Evolutionary conservation across 441 rosid genomes (phyloP).

Genomic region (Pelargonium cotyledonis): DNA sequence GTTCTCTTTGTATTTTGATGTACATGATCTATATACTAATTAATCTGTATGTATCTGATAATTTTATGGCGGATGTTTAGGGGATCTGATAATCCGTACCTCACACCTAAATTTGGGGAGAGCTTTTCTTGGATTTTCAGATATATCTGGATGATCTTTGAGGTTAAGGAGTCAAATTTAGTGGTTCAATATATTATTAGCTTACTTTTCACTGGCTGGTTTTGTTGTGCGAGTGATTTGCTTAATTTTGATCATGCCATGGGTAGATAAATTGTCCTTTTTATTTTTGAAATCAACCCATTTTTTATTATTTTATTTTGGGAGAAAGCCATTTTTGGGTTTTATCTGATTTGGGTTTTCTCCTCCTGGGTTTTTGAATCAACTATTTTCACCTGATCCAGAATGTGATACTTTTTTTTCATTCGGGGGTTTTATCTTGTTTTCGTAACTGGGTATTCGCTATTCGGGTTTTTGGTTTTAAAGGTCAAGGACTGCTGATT

Average conservation of each 20-base stretch:
- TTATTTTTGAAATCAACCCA: background rate
- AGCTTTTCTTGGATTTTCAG: slow-evolving; percentile 2
- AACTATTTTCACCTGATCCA: background rate
- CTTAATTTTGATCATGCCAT: background rate
- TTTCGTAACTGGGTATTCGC: background rate
- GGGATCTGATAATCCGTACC: background rate
- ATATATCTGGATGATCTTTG: background rate
- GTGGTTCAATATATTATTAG: background rate
- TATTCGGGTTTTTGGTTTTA: background rate
- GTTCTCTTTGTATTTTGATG: background rate
- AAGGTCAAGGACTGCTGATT: background rate
- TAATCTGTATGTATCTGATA: background rate
- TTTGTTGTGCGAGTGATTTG: background rate
- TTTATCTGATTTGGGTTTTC: slow-evolving; percentile 8
- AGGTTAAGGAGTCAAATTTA: background rate
- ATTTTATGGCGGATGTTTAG: background rate
- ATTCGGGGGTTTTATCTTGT: background rate
- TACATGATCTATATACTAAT: background rate
- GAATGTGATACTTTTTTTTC: background rate
- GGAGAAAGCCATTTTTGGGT: slow-evolving; percentile 9
- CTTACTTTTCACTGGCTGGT: background rate
- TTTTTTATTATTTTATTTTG: background rate
- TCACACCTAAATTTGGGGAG: slow-evolving; percentile 4
- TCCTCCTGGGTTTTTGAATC: background rate
- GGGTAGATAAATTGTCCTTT: background rate